Base-by-base conservation (phyloP, 192 early-diverging fungal genomes). In the Coemansia sp. region DNA sequence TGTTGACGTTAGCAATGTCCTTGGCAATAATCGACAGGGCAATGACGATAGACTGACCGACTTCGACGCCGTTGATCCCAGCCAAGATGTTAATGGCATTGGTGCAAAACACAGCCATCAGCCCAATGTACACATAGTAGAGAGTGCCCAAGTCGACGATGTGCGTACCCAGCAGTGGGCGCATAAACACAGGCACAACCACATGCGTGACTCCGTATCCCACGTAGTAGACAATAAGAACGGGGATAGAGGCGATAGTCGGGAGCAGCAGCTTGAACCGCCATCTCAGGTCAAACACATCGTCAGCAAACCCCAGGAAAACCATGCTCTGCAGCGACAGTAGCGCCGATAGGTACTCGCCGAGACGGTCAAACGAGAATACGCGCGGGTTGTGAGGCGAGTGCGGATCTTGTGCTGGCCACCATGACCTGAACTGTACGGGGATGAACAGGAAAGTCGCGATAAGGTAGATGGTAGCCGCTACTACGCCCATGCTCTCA, bases 51-150 rank as follows among this genome's bases (percentile, higher is more conserved):
- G 93, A 89, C 83, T 98, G 96, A 2, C 91, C 91, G 5, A 90
- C 93, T 76, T 99, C 97, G 34, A 99, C 89, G 3, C 97, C 97
- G 77, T 99, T 99, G 66, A 97, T 92, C 18, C 97, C 97, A 3
- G 97, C 97, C 50, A 97, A 78, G 42, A 99, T 98, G 70, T 99
- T 99, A 83, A 99, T 97, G 14, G 93, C 91, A 69, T 99, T 94
- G 9, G 97, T 99, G 60, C 92, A 96, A 72, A 99, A 99, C 21
- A 95, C 91, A 33, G 89, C 86, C 57, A 97, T 84, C 65, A 91
- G 73, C 0, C 85, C 86, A 88, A 98, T 97, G 68, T 95, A 97
- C 13, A 90, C 80, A 82, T 99, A 99, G 82, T 99, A 99, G 3
- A 98, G 74, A 59, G 66, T 83, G 88, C 94, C 95, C 13, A 99